A percentile compares a stretch with the other conserved stretches of the same genome.
Conservation (phyloP, 2,329 filamentous ascomycete genomes). For the Cercospora nicotianae region DNA sequence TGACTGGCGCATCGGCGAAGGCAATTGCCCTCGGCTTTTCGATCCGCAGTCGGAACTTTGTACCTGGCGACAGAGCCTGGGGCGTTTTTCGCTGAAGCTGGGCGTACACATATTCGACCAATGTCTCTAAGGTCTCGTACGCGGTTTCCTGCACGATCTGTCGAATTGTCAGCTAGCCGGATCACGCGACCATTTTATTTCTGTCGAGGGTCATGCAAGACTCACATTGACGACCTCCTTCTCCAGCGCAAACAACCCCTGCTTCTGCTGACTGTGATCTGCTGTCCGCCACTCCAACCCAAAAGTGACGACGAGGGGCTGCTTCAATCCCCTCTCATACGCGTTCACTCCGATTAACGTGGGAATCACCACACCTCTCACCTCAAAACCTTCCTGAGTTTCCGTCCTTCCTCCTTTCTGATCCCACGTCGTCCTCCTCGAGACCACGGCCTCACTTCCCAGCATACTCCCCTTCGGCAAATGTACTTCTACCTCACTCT, state of each 20-base stretch:
- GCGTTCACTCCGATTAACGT: slow-evolving; percentile 70
- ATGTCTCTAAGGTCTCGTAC: slow-evolving; percentile 52
- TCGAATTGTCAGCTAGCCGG: neutral
- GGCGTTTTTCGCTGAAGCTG: slow-evolving; percentile 41
- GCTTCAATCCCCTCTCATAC: slow-evolving; percentile 66
- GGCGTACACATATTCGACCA: slow-evolving; percentile 48
- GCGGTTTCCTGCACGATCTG: slow-evolving; percentile 46
- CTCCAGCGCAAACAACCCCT: slow-evolving; percentile 58
- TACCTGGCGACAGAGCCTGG: slow-evolving; percentile 38
- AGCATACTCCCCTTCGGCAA: slow-evolving; percentile 70
- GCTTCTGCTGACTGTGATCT: slow-evolving; percentile 19
- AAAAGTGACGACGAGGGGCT: slow-evolving; percentile 64
- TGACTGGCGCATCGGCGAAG: slow-evolving; percentile 68
- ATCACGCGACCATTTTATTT: neutral
- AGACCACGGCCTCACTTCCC: slow-evolving; percentile 51
- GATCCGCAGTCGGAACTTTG: slow-evolving; percentile 61
- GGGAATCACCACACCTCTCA: slow-evolving; percentile 60
- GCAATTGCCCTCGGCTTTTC: slow-evolving; percentile 74
- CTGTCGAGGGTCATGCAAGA: slow-evolving; percentile 12
- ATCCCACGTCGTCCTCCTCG: slow-evolving; percentile 35
- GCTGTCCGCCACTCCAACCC: slow-evolving; percentile 58
- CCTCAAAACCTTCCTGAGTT: slow-evolving; percentile 33
- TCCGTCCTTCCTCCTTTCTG: slow-evolving; percentile 39
- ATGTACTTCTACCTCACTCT: slow-evolving; percentile 41
- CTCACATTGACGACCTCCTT: slow-evolving; percentile 61